phyloP scores from a whole-genome alignment of 78 protist species.

The Polysphondylium violaceum region DNA sequence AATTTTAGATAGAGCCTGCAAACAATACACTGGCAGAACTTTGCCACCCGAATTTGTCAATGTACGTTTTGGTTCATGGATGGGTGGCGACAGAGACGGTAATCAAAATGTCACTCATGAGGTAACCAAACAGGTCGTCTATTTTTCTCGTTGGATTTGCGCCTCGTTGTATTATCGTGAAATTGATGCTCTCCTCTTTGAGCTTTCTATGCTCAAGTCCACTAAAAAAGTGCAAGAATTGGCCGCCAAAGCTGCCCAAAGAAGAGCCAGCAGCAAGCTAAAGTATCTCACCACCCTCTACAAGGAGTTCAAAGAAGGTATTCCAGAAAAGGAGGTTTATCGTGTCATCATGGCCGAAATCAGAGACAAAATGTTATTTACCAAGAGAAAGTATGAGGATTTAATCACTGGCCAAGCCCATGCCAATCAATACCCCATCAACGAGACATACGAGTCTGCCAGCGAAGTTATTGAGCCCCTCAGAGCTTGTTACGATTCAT shows the following conservation, averaged over 20 bases:
- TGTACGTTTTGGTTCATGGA: constrained; percentile 80
- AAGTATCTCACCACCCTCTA: constrained; percentile 26
- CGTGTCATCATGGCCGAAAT: constrained; percentile 69
- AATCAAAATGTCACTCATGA: constrained; percentile 84
- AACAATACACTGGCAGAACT: background rate
- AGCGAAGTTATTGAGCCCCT: constrained; percentile 77
- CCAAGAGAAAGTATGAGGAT: constrained; percentile 74
- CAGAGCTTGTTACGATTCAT: constrained; percentile 61
- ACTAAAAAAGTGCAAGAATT: constrained; percentile 22
- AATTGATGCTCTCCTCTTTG: constrained; percentile 80
- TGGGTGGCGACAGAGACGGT: constrained; percentile 94
- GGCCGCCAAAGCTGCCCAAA: constrained; percentile 11
- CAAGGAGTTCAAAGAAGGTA: constrained; percentile 80
- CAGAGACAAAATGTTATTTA: constrained; percentile 76
- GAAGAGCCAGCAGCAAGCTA: constrained; percentile 7
- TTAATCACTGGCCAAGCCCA: constrained; percentile 38
- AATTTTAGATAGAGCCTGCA: constrained; percentile 42
- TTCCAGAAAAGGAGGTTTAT: constrained; percentile 84
- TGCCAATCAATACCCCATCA: background rate
- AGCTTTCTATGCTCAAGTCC: constrained; percentile 67
- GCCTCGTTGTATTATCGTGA: constrained; percentile 66
- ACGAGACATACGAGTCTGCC: constrained; percentile 17
- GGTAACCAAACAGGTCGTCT: constrained; percentile 48
- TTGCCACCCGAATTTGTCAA: constrained; percentile 76
- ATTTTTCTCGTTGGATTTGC: constrained; percentile 58